phyloP scores from a whole-genome alignment of 352 stramenopile species.

The Phytophthora sp. region DNA sequence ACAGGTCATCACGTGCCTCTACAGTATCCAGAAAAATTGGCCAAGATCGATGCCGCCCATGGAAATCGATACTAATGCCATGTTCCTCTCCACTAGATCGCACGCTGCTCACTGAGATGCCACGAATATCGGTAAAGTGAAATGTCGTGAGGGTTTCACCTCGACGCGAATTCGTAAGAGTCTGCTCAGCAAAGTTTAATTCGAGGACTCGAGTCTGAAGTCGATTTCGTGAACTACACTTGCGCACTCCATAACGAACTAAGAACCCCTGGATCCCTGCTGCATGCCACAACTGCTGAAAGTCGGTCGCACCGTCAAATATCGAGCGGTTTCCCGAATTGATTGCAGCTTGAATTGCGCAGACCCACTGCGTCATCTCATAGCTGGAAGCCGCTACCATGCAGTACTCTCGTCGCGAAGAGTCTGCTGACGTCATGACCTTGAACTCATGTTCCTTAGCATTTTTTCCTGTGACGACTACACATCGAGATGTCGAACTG shows the following conservation, averaged over 20 bases:
- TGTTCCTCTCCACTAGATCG: constrained; percentile 61
- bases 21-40: constrained; percentile 80
- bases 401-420: constrained; percentile 64
- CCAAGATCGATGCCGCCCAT: constrained; percentile 71
- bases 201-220: constrained; percentile 87
- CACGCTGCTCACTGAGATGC: constrained; percentile 47
- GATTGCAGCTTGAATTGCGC: constrained; percentile 82
- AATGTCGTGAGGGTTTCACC: constrained; percentile 81
- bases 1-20: constrained; percentile 75
- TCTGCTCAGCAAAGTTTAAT: constrained; percentile 88
- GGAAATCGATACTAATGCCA: constrained; percentile 74
- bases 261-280: constrained; percentile 82
- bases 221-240: constrained; percentile 77
- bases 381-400: constrained; percentile 72
- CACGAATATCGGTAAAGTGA: constrained; percentile 72
- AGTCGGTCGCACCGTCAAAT: constrained; percentile 73
- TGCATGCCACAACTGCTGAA: constrained; percentile 82
- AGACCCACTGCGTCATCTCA: constrained; percentile 86
- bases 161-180: constrained; percentile 77
- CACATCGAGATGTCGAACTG: constrained; percentile 76
- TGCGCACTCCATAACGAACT: constrained; percentile 84
- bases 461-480: constrained; percentile 59
- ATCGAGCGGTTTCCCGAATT: constrained; percentile 79
- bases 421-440: constrained; percentile 78
- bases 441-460: constrained; percentile 79